Base-by-base conservation (phyloP, 148 eudicot species). In the Rheum nobile region DNA sequence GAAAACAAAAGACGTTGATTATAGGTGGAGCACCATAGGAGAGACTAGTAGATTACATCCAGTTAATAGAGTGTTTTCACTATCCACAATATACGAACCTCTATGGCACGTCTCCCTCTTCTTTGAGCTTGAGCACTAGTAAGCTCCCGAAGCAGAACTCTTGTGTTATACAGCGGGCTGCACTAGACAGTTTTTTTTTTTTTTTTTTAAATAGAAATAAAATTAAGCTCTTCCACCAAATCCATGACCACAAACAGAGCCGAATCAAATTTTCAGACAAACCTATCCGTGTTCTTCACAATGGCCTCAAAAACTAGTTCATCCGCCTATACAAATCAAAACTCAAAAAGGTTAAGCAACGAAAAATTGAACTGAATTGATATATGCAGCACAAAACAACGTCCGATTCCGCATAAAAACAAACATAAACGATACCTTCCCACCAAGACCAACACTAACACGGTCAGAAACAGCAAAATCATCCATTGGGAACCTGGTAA, bases 91-190 rank as follows among this genome's bases (percentile, higher is more conserved):
- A 73, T 70, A 80, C 82, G 2, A 71, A 94, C 99, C 99, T 96
- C 89, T 76, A 96, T 92, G 22, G 99, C 99, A 46, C 99, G 90
- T 75, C 84, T 90, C 71, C 99, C 99, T 80, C 99, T 88, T 55
- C 99, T 91, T 83, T 87, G 92, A 73, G 99, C 97, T 71, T 87
- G 97, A 77, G 76, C 75, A 83, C 94, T 96, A 32, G 87, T 84
- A 72, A 96, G 88, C 80, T 84, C 85, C 76, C 99, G 77, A 79
- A 96, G 91, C 82, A 96, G 91, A 39, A 96, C 90, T 79, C 86
- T 85, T 59, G 96, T 85, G 68, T 90, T 84, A 79, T 88, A 81
- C 80, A 96, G 80, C 19, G 97, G 88, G 78, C 99, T 95, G 90
- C 78, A 82, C 75, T 37, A 28, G 54, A 63, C 46, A 75, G 4